Evolutionary conservation across 1,139 yeast genomes (phyloP).

Genomic region (Saccharomyces uvarum): DNA sequence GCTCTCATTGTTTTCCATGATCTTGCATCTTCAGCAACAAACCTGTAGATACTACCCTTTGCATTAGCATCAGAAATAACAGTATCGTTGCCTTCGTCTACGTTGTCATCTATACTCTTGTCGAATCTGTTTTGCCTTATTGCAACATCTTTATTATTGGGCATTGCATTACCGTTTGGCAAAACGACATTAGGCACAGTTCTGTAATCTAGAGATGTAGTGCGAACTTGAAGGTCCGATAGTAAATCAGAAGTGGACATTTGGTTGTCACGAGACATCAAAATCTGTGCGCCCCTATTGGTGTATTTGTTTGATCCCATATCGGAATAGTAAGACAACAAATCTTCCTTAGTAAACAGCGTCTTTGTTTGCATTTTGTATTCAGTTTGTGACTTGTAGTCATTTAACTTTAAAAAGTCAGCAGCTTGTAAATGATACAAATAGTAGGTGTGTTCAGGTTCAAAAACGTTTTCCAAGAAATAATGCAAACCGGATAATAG

Average conservation of each 20-base stretch:
- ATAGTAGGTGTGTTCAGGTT: conserved; percentile 22
- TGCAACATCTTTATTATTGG: conserved; percentile 1
- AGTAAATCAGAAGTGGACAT: conserved; percentile 21
- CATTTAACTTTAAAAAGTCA: conserved; percentile 20
- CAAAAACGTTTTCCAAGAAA: conserved; percentile 17
- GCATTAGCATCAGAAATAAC: background rate
- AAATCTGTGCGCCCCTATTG: conserved; percentile 25
- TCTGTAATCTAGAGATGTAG: conserved; percentile 5
- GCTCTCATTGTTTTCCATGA: conserved; percentile 23
- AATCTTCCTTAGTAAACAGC: conserved; percentile 24
- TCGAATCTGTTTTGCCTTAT: conserved; percentile 2
- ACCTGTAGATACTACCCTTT: conserved; percentile 6
- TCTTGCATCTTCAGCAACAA: conserved; percentile 17
- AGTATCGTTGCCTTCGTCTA: background rate
- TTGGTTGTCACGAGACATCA: conserved; percentile 17
- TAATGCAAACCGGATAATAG: conserved; percentile 28
- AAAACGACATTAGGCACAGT: background rate
- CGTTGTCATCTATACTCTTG: conserved; percentile 2
- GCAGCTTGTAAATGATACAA: conserved; percentile 29
- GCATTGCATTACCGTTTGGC: background rate
- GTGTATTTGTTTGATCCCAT: conserved; percentile 24
- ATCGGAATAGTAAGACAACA: conserved; percentile 29
- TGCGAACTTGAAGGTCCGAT: conserved; percentile 11
- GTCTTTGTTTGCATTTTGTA: conserved; percentile 13
- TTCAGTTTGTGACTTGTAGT: conserved; percentile 24